Evolutionary conservation across 768 basidiomycete species (phyloP).

Genomic region (Agrocybe pediades): DNA sequence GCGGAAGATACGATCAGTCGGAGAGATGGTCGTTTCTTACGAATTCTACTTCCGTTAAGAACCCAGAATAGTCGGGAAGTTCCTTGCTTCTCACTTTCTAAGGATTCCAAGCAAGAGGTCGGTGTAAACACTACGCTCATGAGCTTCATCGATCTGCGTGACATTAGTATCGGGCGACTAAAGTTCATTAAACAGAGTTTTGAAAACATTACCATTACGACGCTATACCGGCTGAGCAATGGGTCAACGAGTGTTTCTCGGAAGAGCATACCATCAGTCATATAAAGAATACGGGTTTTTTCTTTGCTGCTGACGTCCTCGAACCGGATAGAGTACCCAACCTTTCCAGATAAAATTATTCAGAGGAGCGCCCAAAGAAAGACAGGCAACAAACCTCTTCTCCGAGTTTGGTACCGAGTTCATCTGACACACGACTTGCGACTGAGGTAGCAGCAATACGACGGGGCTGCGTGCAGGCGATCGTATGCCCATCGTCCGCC

Average conservation of each 20-base stretch:
- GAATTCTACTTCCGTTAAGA: conserved; percentile 59
- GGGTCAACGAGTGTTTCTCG: conserved; percentile 93
- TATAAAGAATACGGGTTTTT: conserved; percentile 87
- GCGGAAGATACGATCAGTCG: conserved; percentile 94
- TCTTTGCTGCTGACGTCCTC: conserved; percentile 89
- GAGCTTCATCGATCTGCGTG: conserved; percentile 91
- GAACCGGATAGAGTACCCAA: conserved; percentile 97
- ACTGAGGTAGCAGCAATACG: conserved; percentile 96
- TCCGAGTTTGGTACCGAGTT: conserved; percentile 86
- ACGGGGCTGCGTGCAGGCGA: conserved; percentile 92
- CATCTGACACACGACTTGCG: conserved; percentile 87
- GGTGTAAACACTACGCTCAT: conserved; percentile 95
- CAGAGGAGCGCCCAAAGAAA: not conserved
- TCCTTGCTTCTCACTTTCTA: conserved; percentile 71
- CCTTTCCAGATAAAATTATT: conserved; percentile 45
- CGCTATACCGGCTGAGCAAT: conserved; percentile 87
- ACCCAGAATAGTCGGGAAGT: not conserved
- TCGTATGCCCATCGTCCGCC: conserved; percentile 79
- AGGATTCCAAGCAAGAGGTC: conserved; percentile 89
- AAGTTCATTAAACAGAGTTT: too few relatives aligned
- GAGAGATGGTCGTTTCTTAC: conserved; percentile 86
- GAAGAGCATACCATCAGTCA: conserved; percentile 99
- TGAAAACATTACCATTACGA: conserved; percentile 76
- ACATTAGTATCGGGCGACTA: conserved; percentile 1
- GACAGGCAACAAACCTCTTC: conserved; percentile 63